Evolutionary conservation across 306 rosid species (phyloP), one percentile per base, ranked within the genome.

Genomic region (Lotus japonicus): DNA sequence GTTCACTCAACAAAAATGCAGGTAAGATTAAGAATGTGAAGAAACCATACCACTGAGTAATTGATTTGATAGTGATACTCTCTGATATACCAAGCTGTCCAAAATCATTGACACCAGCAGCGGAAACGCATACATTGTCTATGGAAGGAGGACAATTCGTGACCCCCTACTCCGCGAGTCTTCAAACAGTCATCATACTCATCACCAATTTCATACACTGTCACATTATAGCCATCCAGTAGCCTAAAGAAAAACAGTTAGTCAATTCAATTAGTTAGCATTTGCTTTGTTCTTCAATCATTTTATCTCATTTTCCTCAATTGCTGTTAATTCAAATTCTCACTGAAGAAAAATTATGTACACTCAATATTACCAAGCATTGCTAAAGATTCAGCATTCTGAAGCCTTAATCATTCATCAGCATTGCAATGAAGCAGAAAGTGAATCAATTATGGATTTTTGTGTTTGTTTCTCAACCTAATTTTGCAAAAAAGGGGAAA

Each of bases 31-130:
- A 28, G 26, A 21, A 3, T 45, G 41, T 9, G 11, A 55, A 79
- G 73, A 82, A 43, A 58, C 55, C 88, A 66, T 82, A 26, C 97
- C 58, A 73, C 28, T 11, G 82, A 66, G 72, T 87, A 87, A 17
- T 23, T 39, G 26, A n/a, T n/a, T n/a, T n/a, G n/a, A n/a, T n/a
- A n/a, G n/a, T n/a, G n/a, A 73, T 78, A 69, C 77, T 84, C 73
- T 79, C 80, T 9, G 90, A 79, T 45, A 58, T 77, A 21, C 96
- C 97, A 64, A 92, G 97, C 76, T 89, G 95, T 41, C 97, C 96
- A 9, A 81, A 89, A 86, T 92, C 92, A 76, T 89, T 89, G 58
- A 92, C 96, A 77, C 98, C 98, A 11, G 97, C 74, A 23, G 97
- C 87, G 74, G 78, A 89, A 74, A 89, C 89, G 5, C 83, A 77